Evolutionary conservation across 768 basidiomycete species (phyloP).

Genomic region (Amanita pallidorosea): DNA sequence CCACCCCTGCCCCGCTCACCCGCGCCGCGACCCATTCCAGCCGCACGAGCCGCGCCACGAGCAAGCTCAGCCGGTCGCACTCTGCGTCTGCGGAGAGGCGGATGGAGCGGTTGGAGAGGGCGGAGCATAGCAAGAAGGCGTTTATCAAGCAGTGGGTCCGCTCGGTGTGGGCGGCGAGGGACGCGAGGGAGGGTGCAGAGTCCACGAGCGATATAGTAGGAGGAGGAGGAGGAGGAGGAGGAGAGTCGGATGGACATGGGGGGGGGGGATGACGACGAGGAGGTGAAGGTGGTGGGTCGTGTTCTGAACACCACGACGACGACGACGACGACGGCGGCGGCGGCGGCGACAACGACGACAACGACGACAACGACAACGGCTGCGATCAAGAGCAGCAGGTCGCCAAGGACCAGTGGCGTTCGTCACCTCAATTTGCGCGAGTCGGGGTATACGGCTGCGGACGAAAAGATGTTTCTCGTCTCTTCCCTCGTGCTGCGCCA

Average conservation of each 20-base stretch:
- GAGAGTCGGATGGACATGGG: background rate
- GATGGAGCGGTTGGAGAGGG: background rate
- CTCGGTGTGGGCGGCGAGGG: background rate
- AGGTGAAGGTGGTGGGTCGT: background rate
- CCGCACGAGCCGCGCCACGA: background rate
- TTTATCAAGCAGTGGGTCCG: background rate
- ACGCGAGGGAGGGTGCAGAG: background rate
- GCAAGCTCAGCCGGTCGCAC: background rate
- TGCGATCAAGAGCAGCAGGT: no score
- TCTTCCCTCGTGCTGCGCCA: background rate
- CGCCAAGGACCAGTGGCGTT: background rate
- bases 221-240: background rate
- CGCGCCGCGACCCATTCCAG: background rate
- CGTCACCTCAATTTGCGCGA: background rate
- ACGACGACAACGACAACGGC: background rate
- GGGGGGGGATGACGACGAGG: background rate
- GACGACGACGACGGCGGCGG: background rate
- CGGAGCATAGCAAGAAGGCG: background rate
- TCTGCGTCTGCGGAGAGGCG: background rate
- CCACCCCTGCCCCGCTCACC: background rate
- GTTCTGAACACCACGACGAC: no score
- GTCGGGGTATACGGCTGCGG: background rate
- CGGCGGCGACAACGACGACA: background rate
- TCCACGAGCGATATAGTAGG: no score
- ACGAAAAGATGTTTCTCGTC: background rate